Base-by-base conservation (phyloP, 2,329 filamentous ascomycete genomes). In the Ceratocystis diversiconidia region DNA sequence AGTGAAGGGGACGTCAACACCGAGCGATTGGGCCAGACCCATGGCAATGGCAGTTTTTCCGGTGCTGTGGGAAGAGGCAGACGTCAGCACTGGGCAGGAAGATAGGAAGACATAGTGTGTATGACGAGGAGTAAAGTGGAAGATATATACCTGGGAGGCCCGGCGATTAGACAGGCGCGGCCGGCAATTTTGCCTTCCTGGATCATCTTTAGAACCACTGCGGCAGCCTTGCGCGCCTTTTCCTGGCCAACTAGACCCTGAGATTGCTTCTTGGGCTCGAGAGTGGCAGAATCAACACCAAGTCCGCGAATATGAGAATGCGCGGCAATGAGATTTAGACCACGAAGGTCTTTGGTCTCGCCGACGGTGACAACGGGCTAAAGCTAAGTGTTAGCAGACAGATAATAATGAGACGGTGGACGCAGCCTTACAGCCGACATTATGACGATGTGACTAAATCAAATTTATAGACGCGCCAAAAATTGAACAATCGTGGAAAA, bases 141-240 rank as follows among this genome's bases (percentile, higher is more conserved):
- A 36, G 17, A n/a, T 44, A 67, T 75, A 67, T 77, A 85, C 85
- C 85, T 92, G 3, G 94, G 94, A 68, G 94, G 94, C 0, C 94
- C 94, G 61, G 94, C 92, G 72, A 99, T 96, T 71, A 99, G 80
- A 41, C 96, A 89, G 43, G 94, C 94, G 72, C 92, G 86, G 64
- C 94, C 94, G 67, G 94, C 94, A 78, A 99, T 97, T 80, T 96
- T 97, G 73, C 92, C 92, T 73, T 96, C 91, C 78, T 95, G 96
- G 72, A 95, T 95, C 94, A 99, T 99, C 79, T 96, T 91, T 68
- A 99, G 79, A 72, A 99, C 95, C 61, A 99, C 88, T 0, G 92
- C 94, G 2, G 94, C 94, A 8, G 94, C 94, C 77, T 96, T 97
- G 68, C 94, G 87, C 66, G 94, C 94, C 80, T 96, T 96, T 73